Conservation (phyloP, 2,329 filamentous ascomycete genomes). For the Cytospora schulzeri region DNA sequence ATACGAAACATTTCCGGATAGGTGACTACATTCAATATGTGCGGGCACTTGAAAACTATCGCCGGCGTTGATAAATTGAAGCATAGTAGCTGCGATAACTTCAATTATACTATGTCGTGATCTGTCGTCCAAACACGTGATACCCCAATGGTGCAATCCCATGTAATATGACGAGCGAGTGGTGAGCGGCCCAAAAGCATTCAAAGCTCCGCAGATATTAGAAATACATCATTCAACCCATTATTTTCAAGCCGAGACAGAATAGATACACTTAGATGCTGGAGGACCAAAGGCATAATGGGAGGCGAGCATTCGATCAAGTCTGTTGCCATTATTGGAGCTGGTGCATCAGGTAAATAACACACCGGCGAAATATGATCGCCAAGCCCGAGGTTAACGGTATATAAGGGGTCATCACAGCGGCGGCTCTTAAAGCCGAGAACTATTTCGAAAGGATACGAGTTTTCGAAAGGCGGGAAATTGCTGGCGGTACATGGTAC, state of each 20-base stretch:
- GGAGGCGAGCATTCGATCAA: slow-evolving; percentile 35
- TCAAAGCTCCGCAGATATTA: slow-evolving; percentile 6
- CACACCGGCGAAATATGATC: neutral
- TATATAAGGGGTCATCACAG: slow-evolving; percentile 46
- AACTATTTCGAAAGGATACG: slow-evolving; percentile 45
- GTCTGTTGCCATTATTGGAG: slow-evolving; percentile 47
- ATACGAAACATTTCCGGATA: too few species aligned
- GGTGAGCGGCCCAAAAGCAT: neutral
- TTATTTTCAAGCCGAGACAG: neutral
- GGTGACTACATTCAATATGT: too few species aligned
- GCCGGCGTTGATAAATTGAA: neutral
- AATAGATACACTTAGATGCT: neutral
- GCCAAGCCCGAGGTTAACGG: neutral
- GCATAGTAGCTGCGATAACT: neutral
- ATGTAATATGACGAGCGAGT: slow-evolving; percentile 26
- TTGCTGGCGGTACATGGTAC: slow-evolving; percentile 50
- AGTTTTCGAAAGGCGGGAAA: slow-evolving; percentile 47
- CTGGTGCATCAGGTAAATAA: slow-evolving; percentile 44
- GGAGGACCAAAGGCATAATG: slow-evolving; percentile 8
- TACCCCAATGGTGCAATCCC: slow-evolving; percentile 26
- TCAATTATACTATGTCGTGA: neutral
- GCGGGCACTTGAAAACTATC: neutral
- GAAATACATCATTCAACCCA: neutral
- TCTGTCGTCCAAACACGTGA: slow-evolving; percentile 26
- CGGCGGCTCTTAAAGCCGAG: slow-evolving; percentile 49